These are phyloP conservation scores for Botrytis fabae DNA, from an alignment of 2,329 filamentous ascomycete genomes.

Conservation along the genomic window DNA sequence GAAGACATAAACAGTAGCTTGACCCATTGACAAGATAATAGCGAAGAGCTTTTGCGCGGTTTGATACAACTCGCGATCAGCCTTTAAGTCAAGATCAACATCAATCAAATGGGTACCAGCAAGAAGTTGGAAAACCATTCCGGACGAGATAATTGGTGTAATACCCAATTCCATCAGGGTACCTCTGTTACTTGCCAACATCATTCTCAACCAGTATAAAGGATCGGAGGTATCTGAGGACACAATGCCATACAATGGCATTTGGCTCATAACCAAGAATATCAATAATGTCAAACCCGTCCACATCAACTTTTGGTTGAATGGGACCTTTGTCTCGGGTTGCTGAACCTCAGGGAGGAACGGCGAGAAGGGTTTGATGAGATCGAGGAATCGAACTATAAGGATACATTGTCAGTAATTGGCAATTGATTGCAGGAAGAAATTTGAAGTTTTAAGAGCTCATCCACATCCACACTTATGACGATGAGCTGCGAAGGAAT, in stretches of 20 bases:
- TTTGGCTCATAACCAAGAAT: conserved; percentile 99
- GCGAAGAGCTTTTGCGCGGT: conserved; percentile 98
- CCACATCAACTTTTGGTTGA: conserved; percentile 99
- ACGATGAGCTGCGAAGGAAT: conserved; percentile 23
- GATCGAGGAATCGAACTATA: conserved; percentile 95
- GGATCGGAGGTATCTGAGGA: conserved; percentile 98
- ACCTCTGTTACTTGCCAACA: conserved; percentile 97
- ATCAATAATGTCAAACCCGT: conserved; percentile 92
- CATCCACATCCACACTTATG: conserved; percentile 14
- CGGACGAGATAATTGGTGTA: conserved; percentile 97
- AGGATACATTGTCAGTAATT: conserved; percentile 35
- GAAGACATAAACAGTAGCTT: conserved; percentile 97
- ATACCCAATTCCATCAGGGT: conserved; percentile 96
- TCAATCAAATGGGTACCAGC: conserved; percentile 99
- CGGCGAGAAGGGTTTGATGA: conserved; percentile 99
- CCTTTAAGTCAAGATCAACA: conserved; percentile 99
- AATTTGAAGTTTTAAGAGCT: conserved; percentile 22
- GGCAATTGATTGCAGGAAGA: conserved; percentile 26
- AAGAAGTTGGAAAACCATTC: conserved; percentile 99
- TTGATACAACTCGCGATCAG: conserved; percentile 99
- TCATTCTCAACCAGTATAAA: conserved; percentile 99
- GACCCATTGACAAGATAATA: conserved; percentile 95
- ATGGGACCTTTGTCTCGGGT: conserved; percentile 96
- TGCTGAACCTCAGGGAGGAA: conserved; percentile 99
- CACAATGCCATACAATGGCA: conserved; percentile 98